phyloP scores from a whole-genome alignment of 2,329 filamentous ascomycete species.

The Blumeria graminis region DNA sequence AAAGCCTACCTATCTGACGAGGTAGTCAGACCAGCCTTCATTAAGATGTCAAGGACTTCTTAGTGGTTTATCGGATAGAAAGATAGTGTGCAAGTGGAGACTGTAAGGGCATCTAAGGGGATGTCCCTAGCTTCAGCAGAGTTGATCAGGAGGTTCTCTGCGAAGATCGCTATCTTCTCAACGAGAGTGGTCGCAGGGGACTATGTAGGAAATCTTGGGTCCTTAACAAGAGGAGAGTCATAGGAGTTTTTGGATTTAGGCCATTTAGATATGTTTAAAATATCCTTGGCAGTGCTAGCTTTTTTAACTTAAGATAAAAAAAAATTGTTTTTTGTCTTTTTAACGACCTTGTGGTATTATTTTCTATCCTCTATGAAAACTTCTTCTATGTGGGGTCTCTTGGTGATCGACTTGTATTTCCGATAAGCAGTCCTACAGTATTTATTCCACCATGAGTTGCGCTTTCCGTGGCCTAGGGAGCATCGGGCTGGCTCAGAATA shows the following conservation, averaged over 20 bases:
- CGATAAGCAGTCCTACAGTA: neutral
- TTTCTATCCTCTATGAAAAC: neutral
- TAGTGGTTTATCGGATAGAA: neutral
- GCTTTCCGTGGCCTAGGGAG: neutral
- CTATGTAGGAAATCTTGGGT: neutral
- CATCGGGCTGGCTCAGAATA: neutral
- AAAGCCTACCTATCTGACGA: neutral
- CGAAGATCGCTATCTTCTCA: neutral
- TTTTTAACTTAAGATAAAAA: neutral
- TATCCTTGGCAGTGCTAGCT: slow-evolving; percentile 1
- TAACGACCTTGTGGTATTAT: neutral
- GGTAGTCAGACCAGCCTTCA: neutral
- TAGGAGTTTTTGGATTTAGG: neutral
- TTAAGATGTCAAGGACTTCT: too few relatives aligned
- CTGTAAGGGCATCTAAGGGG: neutral
- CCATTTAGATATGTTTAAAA: neutral
- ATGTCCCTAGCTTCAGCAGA: neutral
- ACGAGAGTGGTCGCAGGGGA: neutral
- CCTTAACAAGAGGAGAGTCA: neutral
- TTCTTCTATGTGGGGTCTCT: neutral
- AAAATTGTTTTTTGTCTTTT: neutral
- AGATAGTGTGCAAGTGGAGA: neutral
- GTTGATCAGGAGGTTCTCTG: neutral
- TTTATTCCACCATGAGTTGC: neutral
- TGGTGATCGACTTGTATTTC: neutral